Conservation (phyloP, 495 filamentous ascomycete species). For the Jackrogersella minutella region DNA sequence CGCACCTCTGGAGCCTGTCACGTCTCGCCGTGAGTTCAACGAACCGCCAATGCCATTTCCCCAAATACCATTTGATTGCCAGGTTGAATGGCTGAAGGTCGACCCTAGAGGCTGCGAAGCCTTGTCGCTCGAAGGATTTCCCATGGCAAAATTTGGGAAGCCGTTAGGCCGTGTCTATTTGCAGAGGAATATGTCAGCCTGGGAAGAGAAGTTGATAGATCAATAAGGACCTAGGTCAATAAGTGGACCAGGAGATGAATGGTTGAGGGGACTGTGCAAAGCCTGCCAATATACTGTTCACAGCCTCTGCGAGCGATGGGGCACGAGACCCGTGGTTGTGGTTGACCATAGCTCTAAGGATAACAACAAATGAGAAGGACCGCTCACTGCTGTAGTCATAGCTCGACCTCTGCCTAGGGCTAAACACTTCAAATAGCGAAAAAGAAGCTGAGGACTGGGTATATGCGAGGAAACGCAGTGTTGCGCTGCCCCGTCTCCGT, state of each 20-base stretch:
- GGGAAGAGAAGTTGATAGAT: not conserved
- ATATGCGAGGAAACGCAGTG: slow-evolving; percentile 2
- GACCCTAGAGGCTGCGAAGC: slow-evolving; percentile 47
- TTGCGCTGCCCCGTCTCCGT: slow-evolving; percentile 14
- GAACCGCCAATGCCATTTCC: slow-evolving; percentile 60
- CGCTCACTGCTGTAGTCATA: slow-evolving; percentile 36
- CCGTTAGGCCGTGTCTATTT: slow-evolving; percentile 48
- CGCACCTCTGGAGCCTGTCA: slow-evolving; percentile 56
- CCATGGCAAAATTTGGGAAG: slow-evolving; percentile 50
- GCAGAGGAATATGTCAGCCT: slow-evolving; percentile 25
- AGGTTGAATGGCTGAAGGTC: slow-evolving; percentile 57
- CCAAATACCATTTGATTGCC: slow-evolving; percentile 70
- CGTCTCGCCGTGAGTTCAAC: slow-evolving; percentile 48
- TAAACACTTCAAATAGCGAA: not conserved
- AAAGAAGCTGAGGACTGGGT: not conserved
- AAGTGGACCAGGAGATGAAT: not conserved
- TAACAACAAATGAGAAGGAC: not conserved
- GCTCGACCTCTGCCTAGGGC: slow-evolving; percentile 1
- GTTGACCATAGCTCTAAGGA: not conserved
- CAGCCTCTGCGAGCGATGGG: not conserved
- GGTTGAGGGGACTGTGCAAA: not conserved
- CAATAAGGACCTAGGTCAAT: not conserved
- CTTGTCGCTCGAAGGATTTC: slow-evolving; percentile 41
- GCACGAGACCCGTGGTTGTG: not conserved
- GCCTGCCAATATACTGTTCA: not conserved